A percentile compares a stretch with the other conserved stretches of the same genome.
Evolutionary conservation across 2,329 filamentous ascomycete genomes (phyloP).

Genomic region (Myrmaecium sp.): DNA sequence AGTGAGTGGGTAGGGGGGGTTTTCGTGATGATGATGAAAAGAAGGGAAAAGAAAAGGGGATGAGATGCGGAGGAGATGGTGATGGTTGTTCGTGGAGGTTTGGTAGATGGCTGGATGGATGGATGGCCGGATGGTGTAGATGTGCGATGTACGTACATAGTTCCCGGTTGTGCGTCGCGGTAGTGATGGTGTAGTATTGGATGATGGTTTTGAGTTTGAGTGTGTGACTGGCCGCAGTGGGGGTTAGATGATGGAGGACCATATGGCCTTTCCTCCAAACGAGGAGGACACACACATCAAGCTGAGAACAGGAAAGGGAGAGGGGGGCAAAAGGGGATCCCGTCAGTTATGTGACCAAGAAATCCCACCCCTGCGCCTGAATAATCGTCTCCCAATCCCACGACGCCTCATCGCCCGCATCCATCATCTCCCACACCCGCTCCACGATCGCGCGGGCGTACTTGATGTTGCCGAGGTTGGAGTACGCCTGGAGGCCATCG

Average conservation of each 20-base stretch:
- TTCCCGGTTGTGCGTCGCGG: no score
- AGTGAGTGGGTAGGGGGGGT: background rate
- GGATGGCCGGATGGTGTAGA: background rate
- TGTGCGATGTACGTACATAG: background rate
- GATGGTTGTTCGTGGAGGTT: background rate
- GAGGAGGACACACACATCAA: no score
- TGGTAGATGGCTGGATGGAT: background rate
- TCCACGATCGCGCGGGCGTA: constrained; percentile 38
- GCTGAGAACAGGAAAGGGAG: no score
- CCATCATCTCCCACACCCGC: constrained; percentile 43
- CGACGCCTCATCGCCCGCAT: constrained; percentile 35
- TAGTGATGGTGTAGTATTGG: no score
- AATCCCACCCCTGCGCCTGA: constrained; percentile 40
- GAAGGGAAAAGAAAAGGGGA: background rate
- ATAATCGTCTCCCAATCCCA: constrained; percentile 51
- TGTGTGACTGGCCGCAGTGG: no score
- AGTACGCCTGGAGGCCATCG: constrained; percentile 36
- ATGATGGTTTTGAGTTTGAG: no score
- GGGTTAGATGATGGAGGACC: no score
- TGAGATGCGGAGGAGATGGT: background rate
- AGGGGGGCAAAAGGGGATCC: no score
- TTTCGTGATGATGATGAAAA: background rate
- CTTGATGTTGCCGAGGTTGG: constrained; percentile 40
- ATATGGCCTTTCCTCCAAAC: no score
- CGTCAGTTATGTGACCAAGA: constrained; percentile 36